Conservation (phyloP, 2,329 filamentous ascomycete species). For the Ophiosphaerella narmari region DNA sequence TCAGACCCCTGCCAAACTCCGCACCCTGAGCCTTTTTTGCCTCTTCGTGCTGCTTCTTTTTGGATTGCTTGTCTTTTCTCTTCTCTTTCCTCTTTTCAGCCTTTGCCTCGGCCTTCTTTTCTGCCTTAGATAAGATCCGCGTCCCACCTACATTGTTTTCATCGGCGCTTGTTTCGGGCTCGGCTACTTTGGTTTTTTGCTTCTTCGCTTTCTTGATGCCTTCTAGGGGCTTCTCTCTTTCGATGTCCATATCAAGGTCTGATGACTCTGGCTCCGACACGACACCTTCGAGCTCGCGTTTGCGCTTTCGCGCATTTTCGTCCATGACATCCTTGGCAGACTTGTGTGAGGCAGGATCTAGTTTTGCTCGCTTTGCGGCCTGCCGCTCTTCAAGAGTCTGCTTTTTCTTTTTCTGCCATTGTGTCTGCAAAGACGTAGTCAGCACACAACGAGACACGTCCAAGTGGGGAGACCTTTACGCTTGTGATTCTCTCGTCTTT, state of each 20-base stretch:
- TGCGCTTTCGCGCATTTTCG: conserved; percentile 79
- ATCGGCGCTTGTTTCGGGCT: conserved; percentile 18
- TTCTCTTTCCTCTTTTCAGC: conserved; percentile 52
- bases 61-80: conserved; percentile 53
- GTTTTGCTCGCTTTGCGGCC: conserved; percentile 74
- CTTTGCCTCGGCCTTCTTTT: conserved; percentile 48
- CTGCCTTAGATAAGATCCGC: conserved; percentile 42
- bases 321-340: conserved; percentile 93
- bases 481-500: conserved; percentile 69
- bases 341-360: conserved; percentile 89
- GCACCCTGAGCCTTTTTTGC: conserved; percentile 35
- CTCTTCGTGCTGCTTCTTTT: conserved; percentile 45
- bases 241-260: conserved; percentile 41
- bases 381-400: conserved; percentile 81
- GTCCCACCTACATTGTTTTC: conserved; percentile 49
- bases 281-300: conserved; percentile 67
- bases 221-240: conserved; percentile 46
- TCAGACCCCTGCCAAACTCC: conserved; percentile 34
- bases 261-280: conserved; percentile 34
- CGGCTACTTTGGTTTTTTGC: conserved; percentile 45
- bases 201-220: conserved; percentile 50
- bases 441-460: conserved; percentile 10
- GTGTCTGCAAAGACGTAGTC: conserved; percentile 63
- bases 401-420: conserved; percentile 96
- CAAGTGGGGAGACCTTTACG: conserved; percentile 59